Base-by-base conservation (phyloP, 768 basidiomycete species). In the Naganishia friedmannii region DNA sequence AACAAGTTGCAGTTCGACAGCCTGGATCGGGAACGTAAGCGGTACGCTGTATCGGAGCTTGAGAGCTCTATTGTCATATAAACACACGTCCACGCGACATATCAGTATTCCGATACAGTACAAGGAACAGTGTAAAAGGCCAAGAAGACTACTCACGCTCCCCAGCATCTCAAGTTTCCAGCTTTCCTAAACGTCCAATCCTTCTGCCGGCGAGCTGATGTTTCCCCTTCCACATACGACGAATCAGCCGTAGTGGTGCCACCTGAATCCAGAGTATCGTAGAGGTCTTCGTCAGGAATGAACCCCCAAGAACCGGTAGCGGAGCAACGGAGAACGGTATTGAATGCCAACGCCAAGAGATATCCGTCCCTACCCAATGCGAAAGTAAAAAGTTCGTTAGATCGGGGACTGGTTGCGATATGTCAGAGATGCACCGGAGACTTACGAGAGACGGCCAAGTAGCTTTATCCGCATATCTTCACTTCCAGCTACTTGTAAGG, bases 111-210 rank as follows among this genome's bases (percentile, higher is more conserved):
- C 42, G 15, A 53, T 21, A 9, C 29, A 4, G 28, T 56, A 12
- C 19, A 17, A 9, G 31, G 28, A 2, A 29, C 54, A 10, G n/a
- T 13, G 2, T 10, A 32, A 28, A 17, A 34, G 29, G 31, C 54
- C 51, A 7, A 28, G 13, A 51, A 29, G 12, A 34, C 8, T 12
- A 79, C 79, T 77, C 48, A 80, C 79, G 79, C 79, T 32, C 75
- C 78, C 73, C 75, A 79, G 39, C 72, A 74, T 19, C 76, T 77
- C 29, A 80, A 56, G 51, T 80, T 80, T 21, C 75, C 77, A 19
- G 75, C 75, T 32, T 72, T 68, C 46, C 77, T 71, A 68, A 80
- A 80, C 12, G 79, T 80, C 79, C 79, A 80, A 26, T 77, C 78
- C 53, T 72, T 73, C 23, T 68, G 74, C 39, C 66, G 65, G 26